Evolutionary conservation across 805 yeast species (phyloP).

Genomic region (Osmozyma mogii): DNA sequence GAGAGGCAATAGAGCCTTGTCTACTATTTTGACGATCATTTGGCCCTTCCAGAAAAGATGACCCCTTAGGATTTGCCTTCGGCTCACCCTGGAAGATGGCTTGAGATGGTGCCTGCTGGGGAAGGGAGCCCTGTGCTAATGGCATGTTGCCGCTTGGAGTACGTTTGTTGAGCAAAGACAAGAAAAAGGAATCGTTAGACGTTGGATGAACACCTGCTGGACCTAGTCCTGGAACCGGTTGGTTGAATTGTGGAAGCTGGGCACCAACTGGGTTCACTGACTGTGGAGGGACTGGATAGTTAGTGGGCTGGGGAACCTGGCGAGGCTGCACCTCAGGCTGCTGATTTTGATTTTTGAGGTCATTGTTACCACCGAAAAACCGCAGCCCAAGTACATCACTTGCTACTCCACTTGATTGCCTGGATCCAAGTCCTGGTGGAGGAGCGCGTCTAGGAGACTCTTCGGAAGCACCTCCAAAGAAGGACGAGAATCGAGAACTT

Average conservation of each 20-base stretch:
- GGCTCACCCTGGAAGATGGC: too few species aligned
- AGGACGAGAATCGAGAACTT: conserved; percentile 12
- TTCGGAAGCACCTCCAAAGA: conserved; percentile 4
- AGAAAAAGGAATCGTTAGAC: conserved; percentile 3
- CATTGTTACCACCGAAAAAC: too few species aligned
- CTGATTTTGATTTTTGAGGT: conserved; percentile 4
- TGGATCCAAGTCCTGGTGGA: conserved; percentile 2
- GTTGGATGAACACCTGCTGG: conserved; percentile 4
- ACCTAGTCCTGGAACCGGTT: background rate
- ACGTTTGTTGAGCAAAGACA: too few species aligned
- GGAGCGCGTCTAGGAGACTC: conserved; percentile 7
- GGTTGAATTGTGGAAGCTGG: conserved; percentile 4
- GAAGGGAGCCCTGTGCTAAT: too few species aligned
- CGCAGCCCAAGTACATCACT: too few species aligned
- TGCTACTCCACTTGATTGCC: too few species aligned
- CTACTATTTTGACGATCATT: conserved; percentile 6
- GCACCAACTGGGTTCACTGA: conserved; percentile 1
- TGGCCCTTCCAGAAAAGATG: conserved; percentile 4
- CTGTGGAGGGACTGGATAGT: conserved; percentile 13
- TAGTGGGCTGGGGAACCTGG: conserved; percentile 16
- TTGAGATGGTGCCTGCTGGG: too few species aligned
- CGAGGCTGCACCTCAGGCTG: conserved; percentile 1
- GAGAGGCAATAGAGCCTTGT: conserved; percentile 10
- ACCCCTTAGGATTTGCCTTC: conserved; percentile 9
- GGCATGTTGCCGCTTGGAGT: conserved; percentile 6